A percentile compares a stretch with the other conserved stretches of the same genome.
phyloP scores from a whole-genome alignment of 805 yeast genomes.

The Ogataea dorogensis region DNA sequence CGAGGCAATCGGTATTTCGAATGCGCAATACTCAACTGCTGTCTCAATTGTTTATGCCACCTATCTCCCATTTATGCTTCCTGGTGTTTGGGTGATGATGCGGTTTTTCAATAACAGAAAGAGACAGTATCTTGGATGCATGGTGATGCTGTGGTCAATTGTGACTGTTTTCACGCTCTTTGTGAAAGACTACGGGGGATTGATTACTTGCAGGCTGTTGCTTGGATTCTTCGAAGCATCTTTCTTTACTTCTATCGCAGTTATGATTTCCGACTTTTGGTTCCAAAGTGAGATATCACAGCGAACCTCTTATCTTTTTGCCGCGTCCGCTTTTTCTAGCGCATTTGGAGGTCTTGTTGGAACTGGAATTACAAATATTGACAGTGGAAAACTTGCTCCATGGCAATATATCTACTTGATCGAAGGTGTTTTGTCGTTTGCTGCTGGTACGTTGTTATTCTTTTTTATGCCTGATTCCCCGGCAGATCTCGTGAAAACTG shows the following conservation, averaged over 20 bases:
- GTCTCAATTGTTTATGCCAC: constrained; percentile 41
- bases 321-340: constrained; percentile 18
- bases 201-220: constrained; percentile 39
- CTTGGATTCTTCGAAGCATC: constrained; percentile 44
- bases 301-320: constrained; percentile 17
- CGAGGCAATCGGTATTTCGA: constrained; percentile 38
- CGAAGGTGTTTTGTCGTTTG: constrained; percentile 16
- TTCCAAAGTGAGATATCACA: constrained; percentile 17
- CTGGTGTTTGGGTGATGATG: constrained; percentile 39
- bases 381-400: constrained; percentile 16
- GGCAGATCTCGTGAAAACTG: constrained; percentile 7
- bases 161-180: constrained; percentile 43
- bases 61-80: constrained; percentile 43
- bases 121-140: constrained; percentile 30
- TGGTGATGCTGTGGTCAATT: constrained; percentile 44
- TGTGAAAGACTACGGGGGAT: constrained; percentile 38
- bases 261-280: constrained; percentile 19
- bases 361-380: constrained; percentile 20
- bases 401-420: constrained; percentile 23
- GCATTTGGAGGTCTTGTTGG: constrained; percentile 24
- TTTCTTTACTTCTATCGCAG: constrained; percentile 30
- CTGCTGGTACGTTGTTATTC: constrained; percentile 9
- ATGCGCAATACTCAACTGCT: constrained; percentile 42
- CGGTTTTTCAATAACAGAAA: constrained; percentile 39
- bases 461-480: constrained; percentile 16